A percentile compares a stretch with the other conserved stretches of the same genome.
Conservation (phyloP, 495 filamentous ascomycete genomes). For the Bathelium albidoporum region DNA sequence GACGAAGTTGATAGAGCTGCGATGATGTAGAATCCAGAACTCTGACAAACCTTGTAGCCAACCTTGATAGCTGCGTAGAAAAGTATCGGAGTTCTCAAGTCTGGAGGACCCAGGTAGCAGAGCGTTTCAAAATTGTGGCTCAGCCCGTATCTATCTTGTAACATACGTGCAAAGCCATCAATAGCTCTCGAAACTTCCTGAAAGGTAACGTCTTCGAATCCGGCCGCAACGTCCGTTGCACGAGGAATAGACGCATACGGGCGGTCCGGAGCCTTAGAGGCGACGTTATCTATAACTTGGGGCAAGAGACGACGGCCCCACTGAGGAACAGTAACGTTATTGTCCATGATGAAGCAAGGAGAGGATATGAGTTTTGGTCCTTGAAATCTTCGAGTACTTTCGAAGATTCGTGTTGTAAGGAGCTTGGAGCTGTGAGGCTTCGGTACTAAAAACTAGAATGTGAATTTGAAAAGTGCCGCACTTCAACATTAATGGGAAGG, state of each 20-base stretch:
- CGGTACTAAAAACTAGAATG: too few species aligned
- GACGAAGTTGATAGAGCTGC: too few species aligned
- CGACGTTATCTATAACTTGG: neutral
- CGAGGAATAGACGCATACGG: neutral
- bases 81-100: neutral
- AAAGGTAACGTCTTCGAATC: neutral
- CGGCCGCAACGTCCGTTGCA: neutral
- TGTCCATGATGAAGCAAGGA: too few species aligned
- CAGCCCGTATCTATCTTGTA: neutral
- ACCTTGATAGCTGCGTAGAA: conserved; percentile 3
- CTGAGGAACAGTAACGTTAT: too few species aligned
- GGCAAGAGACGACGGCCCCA: neutral
- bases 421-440: too few species aligned
- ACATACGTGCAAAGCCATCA: neutral
- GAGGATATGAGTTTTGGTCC: too few species aligned
- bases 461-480: too few species aligned
- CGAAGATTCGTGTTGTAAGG: too few species aligned
- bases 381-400: too few species aligned
- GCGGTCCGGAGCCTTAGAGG: neutral
- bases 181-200: neutral
- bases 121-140: neutral
- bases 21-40: too few species aligned
- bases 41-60: neutral
- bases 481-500: too few species aligned
- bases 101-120: neutral